Evolutionary conservation across 2,329 filamentous ascomycete genomes (phyloP).

Genomic region (Salinomyces thailandicus): DNA sequence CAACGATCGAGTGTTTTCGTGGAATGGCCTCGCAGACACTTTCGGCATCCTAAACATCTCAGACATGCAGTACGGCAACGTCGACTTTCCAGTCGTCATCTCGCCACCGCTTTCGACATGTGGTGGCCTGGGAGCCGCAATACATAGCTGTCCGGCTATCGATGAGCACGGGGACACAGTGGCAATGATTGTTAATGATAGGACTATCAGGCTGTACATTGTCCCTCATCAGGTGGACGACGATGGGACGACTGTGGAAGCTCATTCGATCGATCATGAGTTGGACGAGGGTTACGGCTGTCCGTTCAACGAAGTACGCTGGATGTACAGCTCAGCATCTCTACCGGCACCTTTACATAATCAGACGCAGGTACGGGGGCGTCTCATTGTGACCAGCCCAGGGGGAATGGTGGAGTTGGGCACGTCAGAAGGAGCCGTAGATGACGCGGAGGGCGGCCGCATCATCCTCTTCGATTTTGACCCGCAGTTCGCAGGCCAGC

Average conservation of each 20-base stretch:
- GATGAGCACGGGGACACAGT: constrained; percentile 28
- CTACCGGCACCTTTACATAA: constrained; percentile 18
- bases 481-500: constrained; percentile 26
- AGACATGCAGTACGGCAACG: constrained; percentile 27
- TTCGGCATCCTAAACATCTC: constrained; percentile 26
- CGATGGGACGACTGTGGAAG: constrained; percentile 22
- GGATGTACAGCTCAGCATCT: constrained; percentile 25
- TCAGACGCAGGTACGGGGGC: constrained; percentile 21
- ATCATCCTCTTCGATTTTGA: constrained; percentile 28
- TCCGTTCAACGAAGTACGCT: constrained; percentile 26
- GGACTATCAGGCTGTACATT: constrained; percentile 27
- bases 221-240: constrained; percentile 22
- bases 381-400: constrained; percentile 28
- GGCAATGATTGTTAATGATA: constrained; percentile 30
- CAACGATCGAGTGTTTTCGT: constrained; percentile 28
- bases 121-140: constrained; percentile 27
- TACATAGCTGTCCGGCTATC: constrained; percentile 26
- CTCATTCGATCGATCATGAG: constrained; percentile 30
- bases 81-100: constrained; percentile 29
- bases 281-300: constrained; percentile 29
- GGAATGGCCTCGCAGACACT: constrained; percentile 28
- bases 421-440: constrained; percentile 21
- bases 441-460: constrained; percentile 27
- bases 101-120: constrained; percentile 28
- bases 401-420: constrained; percentile 23